Base-by-base conservation (phyloP, 1,284 basidiomycete genomes). In the Sanghuangporus weigelae region DNA sequence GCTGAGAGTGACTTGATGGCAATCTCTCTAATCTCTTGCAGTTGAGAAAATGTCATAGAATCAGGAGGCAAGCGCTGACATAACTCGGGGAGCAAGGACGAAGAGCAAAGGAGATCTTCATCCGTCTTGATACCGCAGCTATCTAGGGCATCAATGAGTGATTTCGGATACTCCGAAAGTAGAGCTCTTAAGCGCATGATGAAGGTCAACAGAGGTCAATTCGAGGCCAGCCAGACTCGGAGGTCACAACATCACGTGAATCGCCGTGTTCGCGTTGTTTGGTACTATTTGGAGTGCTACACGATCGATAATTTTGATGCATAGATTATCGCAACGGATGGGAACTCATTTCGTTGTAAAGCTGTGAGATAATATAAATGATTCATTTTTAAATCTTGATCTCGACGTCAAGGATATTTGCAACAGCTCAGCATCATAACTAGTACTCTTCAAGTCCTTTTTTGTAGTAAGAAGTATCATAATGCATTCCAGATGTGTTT, bases 61-160 rank as follows among this genome's bases (percentile, higher is more conserved):
- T 78, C 81, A 7, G 74, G 68, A 26, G 86, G 82, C 23, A 89
- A 73, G 62, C 71, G 77, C 48, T 73, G 73, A 62, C 83, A 80
- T 31, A 88, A 74, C 21, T 50, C 59, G 16, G 84, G 79, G 56
- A 79, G 69, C 3, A 77, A 69, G 19, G 80, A 73, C 5, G 74
- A 73, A 12, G 75, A 75, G 69, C 87, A 86, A 6, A 90, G 69
- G 31, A 90, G 71, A 66, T 89, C 86, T 8, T 75, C 67, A 56
- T 84, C 84, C 7, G 85, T 86, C 66, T 73, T 78, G 60, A 89
- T 82, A 12, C 81, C 83, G 67, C 76, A 74, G 31, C 64, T 64
- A 50, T 74, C 72, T 31, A 82, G 71, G 3, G 70, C 71, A 23
- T 70, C 65, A 16, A 81, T 23, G 2, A 61, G 14, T 10, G 44